Evolutionary conservation across 2,329 filamentous ascomycete species (phyloP), one percentile per base, ranked within the genome.

Genomic region (Mariannaea sp.): DNA sequence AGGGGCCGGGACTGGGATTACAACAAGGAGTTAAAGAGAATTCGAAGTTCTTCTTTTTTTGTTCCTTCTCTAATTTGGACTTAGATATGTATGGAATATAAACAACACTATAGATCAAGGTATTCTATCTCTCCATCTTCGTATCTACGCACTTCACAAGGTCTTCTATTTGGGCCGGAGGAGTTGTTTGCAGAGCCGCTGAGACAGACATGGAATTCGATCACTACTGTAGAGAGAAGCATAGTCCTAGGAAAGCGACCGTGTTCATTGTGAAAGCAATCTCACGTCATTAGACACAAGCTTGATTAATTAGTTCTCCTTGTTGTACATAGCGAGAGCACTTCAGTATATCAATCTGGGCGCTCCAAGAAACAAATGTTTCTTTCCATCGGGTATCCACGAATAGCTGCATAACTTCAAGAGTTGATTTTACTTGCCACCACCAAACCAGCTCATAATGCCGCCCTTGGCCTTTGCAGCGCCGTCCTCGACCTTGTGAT

Each of bases 371-470:
- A 5, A 5, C 22, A 24, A 5, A 5, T 8, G 22, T 24, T 24
- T 24, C 22, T 24, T n/a, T 24, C 22, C 22, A 24, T 24, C 22
- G 22, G 22, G 22, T 24, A 24, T 24, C 22, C 22, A 5, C 8
- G n/a, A n/a, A n/a, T 24, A 24, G 22, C 22, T 24, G 22, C 22
- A 24, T 5, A 5, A 24, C n/a, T n/a, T n/a, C n/a, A n/a, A n/a
- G n/a, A n/a, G n/a, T n/a, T 24, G 5, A 24, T 3, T 48, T 64
- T 61, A 70, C 59, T 73, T 73, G 65, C 66, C 66, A 44, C 82
- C 81, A 52, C 91, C 87, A 68, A 97, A 96, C 92, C 92, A 97
- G 71, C 88, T 83, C 35, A 88, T 89, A 65, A 96, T 73, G 59
- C 88, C 88, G 66, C 85, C 84, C 85, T 96, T 96, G 38, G 91